Evolutionary conservation across 177 flowering plant genomes (phyloP).

Genomic region (Telopea speciosissima): DNA sequence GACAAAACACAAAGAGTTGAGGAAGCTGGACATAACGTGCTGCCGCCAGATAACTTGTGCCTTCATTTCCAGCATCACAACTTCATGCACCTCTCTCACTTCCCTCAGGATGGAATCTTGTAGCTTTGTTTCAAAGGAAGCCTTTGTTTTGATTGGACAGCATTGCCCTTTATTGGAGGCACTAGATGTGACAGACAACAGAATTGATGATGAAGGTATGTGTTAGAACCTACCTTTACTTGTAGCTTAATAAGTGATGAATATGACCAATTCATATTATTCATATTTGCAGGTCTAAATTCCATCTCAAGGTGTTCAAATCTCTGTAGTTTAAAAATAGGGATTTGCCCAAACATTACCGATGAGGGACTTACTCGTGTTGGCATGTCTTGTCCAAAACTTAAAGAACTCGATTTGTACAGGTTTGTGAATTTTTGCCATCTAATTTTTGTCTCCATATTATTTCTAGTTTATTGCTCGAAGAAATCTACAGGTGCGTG

Average conservation of each 20-base stretch:
- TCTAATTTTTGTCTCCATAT: slow-evolving; percentile 1
- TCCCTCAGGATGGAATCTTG: slow-evolving; percentile 94
- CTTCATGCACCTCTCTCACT: slow-evolving; percentile 57
- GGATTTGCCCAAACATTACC: slow-evolving; percentile 73
- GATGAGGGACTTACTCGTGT: slow-evolving; percentile 62
- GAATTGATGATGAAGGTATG: slow-evolving; percentile 75
- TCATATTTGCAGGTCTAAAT: slow-evolving; percentile 52
- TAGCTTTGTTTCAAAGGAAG: slow-evolving; percentile 55
- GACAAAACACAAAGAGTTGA: slow-evolving; percentile 49
- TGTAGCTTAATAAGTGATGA: no score
- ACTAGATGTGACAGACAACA: slow-evolving; percentile 79
- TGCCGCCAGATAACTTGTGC: slow-evolving; percentile 69
- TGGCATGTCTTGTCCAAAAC: slow-evolving; percentile 54
- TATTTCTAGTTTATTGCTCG: neutral
- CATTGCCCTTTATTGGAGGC: slow-evolving; percentile 62
- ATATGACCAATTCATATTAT: neutral
- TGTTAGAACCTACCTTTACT: neutral
- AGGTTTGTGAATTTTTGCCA: slow-evolving; percentile 38
- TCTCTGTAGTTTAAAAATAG: slow-evolving; percentile 61
- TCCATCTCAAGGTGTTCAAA: slow-evolving; percentile 58
- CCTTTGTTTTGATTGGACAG: slow-evolving; percentile 64
- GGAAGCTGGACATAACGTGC: slow-evolving; percentile 79
- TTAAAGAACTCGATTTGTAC: slow-evolving; percentile 84
- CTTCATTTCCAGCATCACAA: slow-evolving; percentile 54
- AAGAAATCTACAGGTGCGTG: no score